Evolutionary conservation across 768 basidiomycete species (phyloP).

Genomic region (Mycena metata): DNA sequence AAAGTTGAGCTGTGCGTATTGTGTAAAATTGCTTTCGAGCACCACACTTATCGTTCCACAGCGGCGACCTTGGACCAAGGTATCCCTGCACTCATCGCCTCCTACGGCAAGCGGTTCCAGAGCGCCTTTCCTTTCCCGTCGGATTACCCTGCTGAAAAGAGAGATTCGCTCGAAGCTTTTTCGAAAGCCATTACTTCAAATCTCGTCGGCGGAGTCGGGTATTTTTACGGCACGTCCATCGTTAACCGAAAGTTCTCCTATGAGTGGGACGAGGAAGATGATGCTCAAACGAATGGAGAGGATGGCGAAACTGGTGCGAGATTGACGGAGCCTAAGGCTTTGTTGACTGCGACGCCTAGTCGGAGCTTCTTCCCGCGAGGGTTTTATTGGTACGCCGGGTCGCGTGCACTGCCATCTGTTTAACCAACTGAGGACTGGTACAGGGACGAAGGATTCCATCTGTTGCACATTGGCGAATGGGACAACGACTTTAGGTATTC

Average conservation of each 20-base stretch:
- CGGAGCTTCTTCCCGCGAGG: slow-evolving; percentile 97
- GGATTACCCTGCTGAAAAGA: slow-evolving; percentile 63
- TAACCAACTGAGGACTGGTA: slow-evolving; percentile 31
- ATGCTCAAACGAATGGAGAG: slow-evolving; percentile 53
- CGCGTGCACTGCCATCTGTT: slow-evolving; percentile 9
- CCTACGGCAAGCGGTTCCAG: slow-evolving; percentile 78
- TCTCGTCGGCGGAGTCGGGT: slow-evolving; percentile 92
- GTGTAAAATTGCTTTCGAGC: not conserved
- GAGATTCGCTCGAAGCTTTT: slow-evolving; percentile 71
- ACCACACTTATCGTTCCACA: slow-evolving; percentile 45
- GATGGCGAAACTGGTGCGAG: slow-evolving; percentile 65
- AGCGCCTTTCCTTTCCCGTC: slow-evolving; percentile 76
- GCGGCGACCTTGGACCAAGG: slow-evolving; percentile 77
- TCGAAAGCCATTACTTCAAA: slow-evolving; percentile 93
- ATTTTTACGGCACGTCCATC: slow-evolving; percentile 93
- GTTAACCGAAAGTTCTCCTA: slow-evolving; percentile 88
- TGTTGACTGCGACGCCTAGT: slow-evolving; percentile 95
- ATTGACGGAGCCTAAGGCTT: slow-evolving; percentile 78
- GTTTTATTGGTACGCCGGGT: slow-evolving; percentile 86
- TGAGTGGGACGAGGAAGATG: slow-evolving; percentile 88
- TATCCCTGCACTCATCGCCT: slow-evolving; percentile 71
- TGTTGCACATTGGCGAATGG: slow-evolving; percentile 92
- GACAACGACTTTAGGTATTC: slow-evolving; percentile 86
- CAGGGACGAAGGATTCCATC: slow-evolving; percentile 98
- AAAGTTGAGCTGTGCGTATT: slow-evolving; percentile 67